Conservation (phyloP, 73 alveolate genomes). For the Tetrahymena borealis region DNA sequence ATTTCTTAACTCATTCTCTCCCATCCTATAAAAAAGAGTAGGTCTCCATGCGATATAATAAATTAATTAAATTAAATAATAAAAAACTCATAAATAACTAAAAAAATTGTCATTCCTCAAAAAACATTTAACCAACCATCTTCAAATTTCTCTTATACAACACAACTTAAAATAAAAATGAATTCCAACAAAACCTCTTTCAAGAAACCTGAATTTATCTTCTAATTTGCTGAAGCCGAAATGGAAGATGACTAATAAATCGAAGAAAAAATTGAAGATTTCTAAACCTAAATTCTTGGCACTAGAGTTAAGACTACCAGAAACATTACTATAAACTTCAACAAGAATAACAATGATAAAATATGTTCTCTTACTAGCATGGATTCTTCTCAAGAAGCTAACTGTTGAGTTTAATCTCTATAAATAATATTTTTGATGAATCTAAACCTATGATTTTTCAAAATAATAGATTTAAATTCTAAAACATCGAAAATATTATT, state of each 20-base stretch:
- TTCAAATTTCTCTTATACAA: too few relatives aligned
- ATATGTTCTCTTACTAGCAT: neutral
- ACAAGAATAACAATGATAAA: neutral
- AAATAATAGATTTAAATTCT: too few relatives aligned
- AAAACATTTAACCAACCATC: neutral
- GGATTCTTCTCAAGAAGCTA: neutral
- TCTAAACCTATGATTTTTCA: too few relatives aligned
- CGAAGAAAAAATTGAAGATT: neutral
- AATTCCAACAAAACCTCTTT: neutral
- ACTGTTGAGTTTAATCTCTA: too few relatives aligned
- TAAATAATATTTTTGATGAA: too few relatives aligned
- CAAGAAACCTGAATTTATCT: neutral
- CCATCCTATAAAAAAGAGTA: neutral
- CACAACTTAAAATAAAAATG: neutral
- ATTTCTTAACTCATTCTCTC: too few relatives aligned
- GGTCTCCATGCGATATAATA: neutral
- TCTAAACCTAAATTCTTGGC: neutral
- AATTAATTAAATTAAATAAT: neutral
- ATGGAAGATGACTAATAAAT: neutral
- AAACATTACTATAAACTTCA: neutral
- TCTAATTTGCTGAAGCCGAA: neutral
- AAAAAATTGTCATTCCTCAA: neutral
- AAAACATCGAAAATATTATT: too few relatives aligned
- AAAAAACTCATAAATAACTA: neutral
- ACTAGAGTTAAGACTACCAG: neutral